Evolutionary conservation across 768 basidiomycete genomes (phyloP).

Genomic region (Leccinum olivaceopallidum): DNA sequence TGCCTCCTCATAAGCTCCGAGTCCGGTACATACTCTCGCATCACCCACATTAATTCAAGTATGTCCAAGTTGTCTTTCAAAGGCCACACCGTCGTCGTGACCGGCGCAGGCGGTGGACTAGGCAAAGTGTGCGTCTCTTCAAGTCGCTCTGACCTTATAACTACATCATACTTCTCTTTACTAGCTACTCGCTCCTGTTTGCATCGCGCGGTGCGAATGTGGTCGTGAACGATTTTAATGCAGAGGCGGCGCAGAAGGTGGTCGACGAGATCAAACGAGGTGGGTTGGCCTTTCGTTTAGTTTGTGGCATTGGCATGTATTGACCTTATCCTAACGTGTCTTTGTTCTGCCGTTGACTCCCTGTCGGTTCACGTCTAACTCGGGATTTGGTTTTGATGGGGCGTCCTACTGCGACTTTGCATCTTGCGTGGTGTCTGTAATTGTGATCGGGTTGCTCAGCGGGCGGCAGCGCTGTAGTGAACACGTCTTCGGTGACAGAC

Average conservation of each 20-base stretch:
- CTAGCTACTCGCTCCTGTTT: conserved; percentile 86
- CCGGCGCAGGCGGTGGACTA: conserved; percentile 94
- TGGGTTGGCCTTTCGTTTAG: conserved; percentile 33
- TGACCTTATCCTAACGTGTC: not conserved
- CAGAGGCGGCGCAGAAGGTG: conserved; percentile 85
- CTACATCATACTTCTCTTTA: conserved; percentile 1
- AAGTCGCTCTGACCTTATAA: not conserved
- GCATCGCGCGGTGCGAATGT: conserved; percentile 93
- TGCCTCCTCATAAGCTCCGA: not conserved
- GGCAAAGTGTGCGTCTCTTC: conserved; percentile 74
- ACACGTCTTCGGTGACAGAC: conserved; percentile 84
- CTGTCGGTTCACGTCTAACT: not conserved
- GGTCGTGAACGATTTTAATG: conserved; percentile 94
- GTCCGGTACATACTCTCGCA: too few relatives aligned
- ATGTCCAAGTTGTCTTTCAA: conserved; percentile 67
- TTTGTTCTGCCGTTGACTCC: not conserved
- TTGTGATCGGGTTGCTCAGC: conserved; percentile 37
- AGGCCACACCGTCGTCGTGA: conserved; percentile 90
- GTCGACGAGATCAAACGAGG: conserved; percentile 86
- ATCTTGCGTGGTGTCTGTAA: too few relatives aligned
- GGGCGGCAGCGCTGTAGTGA: conserved; percentile 86
- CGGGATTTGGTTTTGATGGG: not conserved
- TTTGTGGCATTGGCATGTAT: not conserved
- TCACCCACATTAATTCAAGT: not conserved
- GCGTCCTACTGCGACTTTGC: too few relatives aligned